These are phyloP conservation scores for Penstemon eatonii DNA, from an alignment of 257 asterid genomes.

Conservation along the genomic window DNA sequence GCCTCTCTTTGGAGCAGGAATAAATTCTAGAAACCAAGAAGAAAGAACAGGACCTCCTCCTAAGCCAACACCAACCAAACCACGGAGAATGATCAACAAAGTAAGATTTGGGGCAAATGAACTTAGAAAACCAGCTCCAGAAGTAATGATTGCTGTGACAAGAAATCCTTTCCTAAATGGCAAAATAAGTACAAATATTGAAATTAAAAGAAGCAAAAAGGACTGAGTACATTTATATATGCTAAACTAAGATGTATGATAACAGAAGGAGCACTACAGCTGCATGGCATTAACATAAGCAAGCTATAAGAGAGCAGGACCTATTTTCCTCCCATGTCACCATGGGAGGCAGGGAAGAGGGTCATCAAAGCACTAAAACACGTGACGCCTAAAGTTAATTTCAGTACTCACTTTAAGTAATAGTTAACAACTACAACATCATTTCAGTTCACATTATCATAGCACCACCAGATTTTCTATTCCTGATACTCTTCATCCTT, in stretches of 20 bases:
- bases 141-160: conserved; percentile 45
- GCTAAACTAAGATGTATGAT: not conserved
- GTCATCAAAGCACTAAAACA: not conserved
- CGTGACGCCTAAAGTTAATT: not conserved
- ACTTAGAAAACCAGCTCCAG: conserved; percentile 62
- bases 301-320: not conserved
- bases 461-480: not conserved
- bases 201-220: conserved; percentile 8
- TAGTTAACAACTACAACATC: not conserved
- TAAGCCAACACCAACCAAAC: conserved; percentile 70
- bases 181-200: conserved; percentile 12
- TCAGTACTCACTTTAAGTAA: not conserved
- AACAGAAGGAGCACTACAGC: conserved; percentile 5
- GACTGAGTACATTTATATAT: not conserved
- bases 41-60: conserved; percentile 77
- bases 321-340: not conserved
- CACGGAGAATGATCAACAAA: conserved; percentile 47
- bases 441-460: not conserved
- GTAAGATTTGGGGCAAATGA: conserved; percentile 59
- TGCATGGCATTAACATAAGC: conserved; percentile 1
- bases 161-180: conserved; percentile 67
- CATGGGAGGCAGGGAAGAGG: not conserved
- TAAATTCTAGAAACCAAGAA: conserved; percentile 77
- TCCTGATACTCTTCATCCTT: not conserved
- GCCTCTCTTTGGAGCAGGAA: conserved; percentile 77